Percentiles rank a stretch among this genome's conserved stretches.
These are phyloP conservation scores for Furcasterigmium furcatum DNA, from an alignment of 2,329 filamentous ascomycete species.

Conservation along the genomic window DNA sequence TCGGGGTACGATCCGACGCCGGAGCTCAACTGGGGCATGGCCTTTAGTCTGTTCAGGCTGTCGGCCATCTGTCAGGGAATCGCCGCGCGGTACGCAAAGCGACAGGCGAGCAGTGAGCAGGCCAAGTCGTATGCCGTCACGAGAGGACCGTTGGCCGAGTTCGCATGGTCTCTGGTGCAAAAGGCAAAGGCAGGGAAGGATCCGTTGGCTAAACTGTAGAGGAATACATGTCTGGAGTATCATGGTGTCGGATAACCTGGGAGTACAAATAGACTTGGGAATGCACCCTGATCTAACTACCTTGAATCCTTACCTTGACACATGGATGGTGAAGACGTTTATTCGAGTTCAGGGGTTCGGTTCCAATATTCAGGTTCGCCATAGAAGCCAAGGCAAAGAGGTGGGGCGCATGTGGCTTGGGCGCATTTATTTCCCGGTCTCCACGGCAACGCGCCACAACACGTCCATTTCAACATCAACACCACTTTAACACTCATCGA, in stretches of 20 bases:
- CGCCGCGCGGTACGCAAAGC: conserved; percentile 76
- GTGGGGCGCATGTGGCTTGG: too few species aligned
- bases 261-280: too few species aligned
- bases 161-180: conserved; percentile 71
- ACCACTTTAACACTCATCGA: conserved; percentile 7
- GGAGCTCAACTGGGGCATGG: conserved; percentile 58
- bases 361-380: too few species aligned
- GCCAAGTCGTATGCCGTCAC: conserved; percentile 69
- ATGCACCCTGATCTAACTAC: too few species aligned
- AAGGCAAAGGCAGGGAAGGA: conserved; percentile 30
- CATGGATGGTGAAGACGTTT: too few species aligned
- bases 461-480: conserved; percentile 12
- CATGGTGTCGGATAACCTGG: too few species aligned
- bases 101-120: conserved; percentile 86
- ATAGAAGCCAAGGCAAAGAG: too few species aligned
- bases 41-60: conserved; percentile 59
- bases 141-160: conserved; percentile 69
- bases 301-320: too few species aligned
- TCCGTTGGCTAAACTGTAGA: conserved; percentile 14
- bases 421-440: conserved; percentile 9
- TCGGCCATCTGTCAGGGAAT: conserved; percentile 79
- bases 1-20: conserved; percentile 68
- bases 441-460: conserved; percentile 11
- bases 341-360: too few species aligned
- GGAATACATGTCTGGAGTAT: not conserved